Percentiles rank a stretch among this genome's conserved stretches.
Conservation (phyloP, 202 grass and related monocot genomes). For the Miscanthus sacchariflorus region DNA sequence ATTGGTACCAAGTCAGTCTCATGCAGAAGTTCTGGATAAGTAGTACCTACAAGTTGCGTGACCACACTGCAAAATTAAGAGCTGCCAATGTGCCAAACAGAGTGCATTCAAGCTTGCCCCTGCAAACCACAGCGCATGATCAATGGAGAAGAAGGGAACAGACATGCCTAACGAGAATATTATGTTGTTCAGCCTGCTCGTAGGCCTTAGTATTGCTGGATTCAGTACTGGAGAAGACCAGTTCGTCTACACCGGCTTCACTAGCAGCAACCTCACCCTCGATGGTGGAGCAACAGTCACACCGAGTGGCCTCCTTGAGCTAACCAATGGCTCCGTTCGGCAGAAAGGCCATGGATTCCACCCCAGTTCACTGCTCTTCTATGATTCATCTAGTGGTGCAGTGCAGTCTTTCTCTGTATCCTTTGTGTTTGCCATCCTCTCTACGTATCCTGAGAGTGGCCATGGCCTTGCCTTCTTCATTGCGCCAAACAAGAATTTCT, state of each 20-base stretch:
- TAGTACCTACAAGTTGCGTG: neutral
- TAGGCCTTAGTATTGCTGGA: neutral
- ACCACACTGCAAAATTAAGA: neutral
- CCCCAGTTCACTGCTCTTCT: neutral
- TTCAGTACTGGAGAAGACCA: neutral
- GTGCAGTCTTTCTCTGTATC: slow-evolving; percentile 9
- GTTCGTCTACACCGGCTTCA: slow-evolving; percentile 4
- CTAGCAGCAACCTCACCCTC: neutral
- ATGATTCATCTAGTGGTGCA: neutral
- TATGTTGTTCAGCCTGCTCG: neutral
- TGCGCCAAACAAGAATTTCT: neutral
- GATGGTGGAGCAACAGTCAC: neutral
- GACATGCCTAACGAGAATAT: neutral
- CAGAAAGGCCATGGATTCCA: slow-evolving; percentile 11
- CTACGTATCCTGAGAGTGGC: neutral
- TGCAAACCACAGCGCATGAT: neutral
- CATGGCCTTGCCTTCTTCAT: slow-evolving; percentile 4
- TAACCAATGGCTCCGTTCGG: neutral
- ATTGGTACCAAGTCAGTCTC: neutral
- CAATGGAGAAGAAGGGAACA: neutral
- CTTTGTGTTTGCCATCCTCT: neutral
- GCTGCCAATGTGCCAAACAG: neutral
- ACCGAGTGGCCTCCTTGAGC: neutral
- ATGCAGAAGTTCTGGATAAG: neutral
- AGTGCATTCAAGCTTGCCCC: neutral